A percentile compares a stretch with the other conserved stretches of the same genome.
phyloP scores from a whole-genome alignment of 495 filamentous ascomycete genomes.

The Aspergillus sparsus region DNA sequence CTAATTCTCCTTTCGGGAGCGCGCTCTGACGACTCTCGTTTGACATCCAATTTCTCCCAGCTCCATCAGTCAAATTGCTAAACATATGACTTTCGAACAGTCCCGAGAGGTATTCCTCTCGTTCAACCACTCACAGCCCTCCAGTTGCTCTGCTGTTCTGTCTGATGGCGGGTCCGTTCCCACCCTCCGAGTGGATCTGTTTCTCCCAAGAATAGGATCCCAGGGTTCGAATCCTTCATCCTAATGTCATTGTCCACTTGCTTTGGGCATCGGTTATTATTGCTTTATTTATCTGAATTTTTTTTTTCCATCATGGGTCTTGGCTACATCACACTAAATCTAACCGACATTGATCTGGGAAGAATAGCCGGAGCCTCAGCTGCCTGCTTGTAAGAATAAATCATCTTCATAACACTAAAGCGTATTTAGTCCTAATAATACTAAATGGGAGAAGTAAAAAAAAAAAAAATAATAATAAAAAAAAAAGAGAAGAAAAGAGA shows the following conservation, averaged over 20 bases:
- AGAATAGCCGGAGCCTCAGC: background rate
- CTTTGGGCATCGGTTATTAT: slow-evolving; percentile 3
- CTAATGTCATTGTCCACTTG: background rate
- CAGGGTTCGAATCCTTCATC: background rate
- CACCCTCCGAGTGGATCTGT: background rate
- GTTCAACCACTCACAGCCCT: background rate
- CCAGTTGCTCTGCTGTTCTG: background rate
- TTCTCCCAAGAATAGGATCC: slow-evolving; percentile 9
- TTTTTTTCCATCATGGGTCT: too few species aligned
- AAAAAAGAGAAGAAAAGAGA: too few species aligned
- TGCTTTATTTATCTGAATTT: background rate
- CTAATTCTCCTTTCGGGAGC: background rate
- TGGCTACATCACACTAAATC: background rate
- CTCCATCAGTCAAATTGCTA: background rate
- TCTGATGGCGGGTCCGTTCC: slow-evolving; percentile 6
- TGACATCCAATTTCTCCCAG: too few species aligned
- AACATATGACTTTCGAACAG: background rate
- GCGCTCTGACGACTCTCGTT: too few species aligned
- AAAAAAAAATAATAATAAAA: too few species aligned
- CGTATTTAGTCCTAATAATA: background rate
- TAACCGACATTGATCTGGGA: background rate
- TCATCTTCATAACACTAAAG: too few species aligned
- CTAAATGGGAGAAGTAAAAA: background rate
- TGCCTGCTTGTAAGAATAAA: background rate
- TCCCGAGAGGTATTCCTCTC: background rate